A percentile compares a stretch with the other conserved stretches of the same genome.
Conservation (phyloP, 1,284 basidiomycete species). For the Melanopsichium pennsylvanicum region DNA sequence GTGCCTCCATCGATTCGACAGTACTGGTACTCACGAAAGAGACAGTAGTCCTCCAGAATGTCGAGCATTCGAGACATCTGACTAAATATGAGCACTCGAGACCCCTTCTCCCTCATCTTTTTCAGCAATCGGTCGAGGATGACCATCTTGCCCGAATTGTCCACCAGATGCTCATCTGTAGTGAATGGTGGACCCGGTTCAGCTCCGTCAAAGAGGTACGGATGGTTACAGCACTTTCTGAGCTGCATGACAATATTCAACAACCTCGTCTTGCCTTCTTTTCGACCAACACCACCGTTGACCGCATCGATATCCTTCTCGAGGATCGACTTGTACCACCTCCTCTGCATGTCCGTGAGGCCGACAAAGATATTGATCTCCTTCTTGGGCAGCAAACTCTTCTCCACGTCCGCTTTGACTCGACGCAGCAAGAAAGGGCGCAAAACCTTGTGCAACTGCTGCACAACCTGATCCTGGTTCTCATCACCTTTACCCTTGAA, state of each 20-base stretch:
- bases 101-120: constrained; percentile 89
- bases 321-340: constrained; percentile 80
- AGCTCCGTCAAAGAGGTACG: constrained; percentile 70
- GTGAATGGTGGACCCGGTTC: constrained; percentile 97
- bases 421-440: constrained; percentile 91
- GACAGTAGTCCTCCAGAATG: constrained; percentile 96
- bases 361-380: constrained; percentile 99
- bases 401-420: constrained; percentile 97
- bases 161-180: constrained; percentile 93
- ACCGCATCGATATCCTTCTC: constrained; percentile 99
- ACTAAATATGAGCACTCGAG: constrained; percentile 94
- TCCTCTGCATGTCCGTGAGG: constrained; percentile 95
- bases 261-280: constrained; percentile 95
- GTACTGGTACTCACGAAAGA: constrained; percentile 85
- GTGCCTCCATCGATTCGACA: constrained; percentile 96
- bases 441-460: constrained; percentile 96
- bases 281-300: constrained; percentile 76
- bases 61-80: constrained; percentile 97
- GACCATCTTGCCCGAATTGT: constrained; percentile 96
- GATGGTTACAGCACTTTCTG: constrained; percentile 71
- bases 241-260: constrained; percentile 99
- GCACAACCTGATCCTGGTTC: constrained; percentile 82
- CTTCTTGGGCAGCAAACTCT: constrained; percentile 94
- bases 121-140: constrained; percentile 90
- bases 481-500: constrained; percentile 73